These are phyloP conservation scores for Colletotrichum brevisporum DNA, from an alignment of 2,329 filamentous ascomycete genomes.

Conservation along the genomic window DNA sequence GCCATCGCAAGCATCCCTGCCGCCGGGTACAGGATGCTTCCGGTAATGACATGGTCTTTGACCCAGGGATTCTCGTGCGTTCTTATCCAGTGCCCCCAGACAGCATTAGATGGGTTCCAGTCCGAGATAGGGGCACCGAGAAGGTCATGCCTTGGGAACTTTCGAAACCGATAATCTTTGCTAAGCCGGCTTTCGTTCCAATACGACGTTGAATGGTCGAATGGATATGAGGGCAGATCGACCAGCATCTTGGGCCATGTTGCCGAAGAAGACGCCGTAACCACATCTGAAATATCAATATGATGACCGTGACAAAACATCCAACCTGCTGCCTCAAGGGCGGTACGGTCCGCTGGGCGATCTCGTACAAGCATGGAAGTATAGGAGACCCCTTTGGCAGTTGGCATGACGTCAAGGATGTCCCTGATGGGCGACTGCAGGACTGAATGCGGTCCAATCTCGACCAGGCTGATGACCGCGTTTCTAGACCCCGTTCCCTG, in stretches of 20 bases:
- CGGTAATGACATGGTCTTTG: conserved; percentile 49
- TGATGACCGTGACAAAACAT: too few species aligned
- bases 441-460: too few species aligned
- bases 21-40: conserved; percentile 48
- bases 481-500: too few species aligned
- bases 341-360: too few species aligned
- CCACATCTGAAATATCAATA: too few species aligned
- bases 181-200: conserved; percentile 30
- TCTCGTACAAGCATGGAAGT: too few species aligned
- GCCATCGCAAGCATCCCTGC: conserved; percentile 50
- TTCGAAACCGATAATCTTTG: conserved; percentile 33
- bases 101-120: conserved; percentile 42
- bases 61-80: conserved; percentile 50
- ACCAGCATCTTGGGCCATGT: conserved; percentile 25
- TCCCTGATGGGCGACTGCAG: too few species aligned
- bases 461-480: too few species aligned
- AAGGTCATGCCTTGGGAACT: conserved; percentile 36
- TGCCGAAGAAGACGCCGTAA: too few species aligned
- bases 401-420: too few species aligned
- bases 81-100: conserved; percentile 43
- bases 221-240: conserved; percentile 40
- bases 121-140: conserved; percentile 29
- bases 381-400: too few species aligned
- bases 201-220: conserved; percentile 35
- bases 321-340: too few species aligned